phyloP scores from a whole-genome alignment of 2,329 filamentous ascomycete species.

The Xylaria sp. region DNA sequence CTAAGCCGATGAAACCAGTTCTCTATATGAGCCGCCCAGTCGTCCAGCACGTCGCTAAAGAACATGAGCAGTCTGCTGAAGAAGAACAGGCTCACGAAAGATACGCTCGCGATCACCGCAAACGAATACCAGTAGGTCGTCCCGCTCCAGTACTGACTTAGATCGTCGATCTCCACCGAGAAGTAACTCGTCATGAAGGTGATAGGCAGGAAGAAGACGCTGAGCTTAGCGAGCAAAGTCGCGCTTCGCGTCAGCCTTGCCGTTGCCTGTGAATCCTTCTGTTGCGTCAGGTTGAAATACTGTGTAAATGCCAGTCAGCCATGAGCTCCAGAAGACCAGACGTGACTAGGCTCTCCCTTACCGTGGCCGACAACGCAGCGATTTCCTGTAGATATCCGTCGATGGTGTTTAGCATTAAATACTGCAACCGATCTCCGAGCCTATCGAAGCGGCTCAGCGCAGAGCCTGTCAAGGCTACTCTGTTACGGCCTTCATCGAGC shows the following conservation, averaged over 20 bases:
- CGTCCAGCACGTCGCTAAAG: conserved; percentile 49
- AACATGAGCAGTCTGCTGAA: conserved; percentile 51
- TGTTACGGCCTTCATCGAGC: conserved; percentile 10
- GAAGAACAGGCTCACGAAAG: conserved; percentile 60
- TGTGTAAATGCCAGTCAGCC: conserved; percentile 34
- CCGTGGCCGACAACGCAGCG: conserved; percentile 68
- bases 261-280: conserved; percentile 73
- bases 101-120: conserved; percentile 62
- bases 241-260: conserved; percentile 73
- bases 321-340: background rate
- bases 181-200: conserved; percentile 77
- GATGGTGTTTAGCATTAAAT: conserved; percentile 65
- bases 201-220: conserved; percentile 75
- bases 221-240: conserved; percentile 73
- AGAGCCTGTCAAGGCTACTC: conserved; percentile 43
- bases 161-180: conserved; percentile 63
- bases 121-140: conserved; percentile 71
- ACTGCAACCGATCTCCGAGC: conserved; percentile 59
- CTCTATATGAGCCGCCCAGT: conserved; percentile 34
- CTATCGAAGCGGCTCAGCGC: conserved; percentile 62
- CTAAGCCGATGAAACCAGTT: conserved; percentile 17
- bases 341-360: conserved; percentile 40
- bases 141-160: conserved; percentile 59
- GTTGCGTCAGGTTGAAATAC: conserved; percentile 78
- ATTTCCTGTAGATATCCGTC: conserved; percentile 70